These are phyloP conservation scores for Cornus kousa DNA, from an alignment of 148 eudicot species.

Conservation along the genomic window DNA sequence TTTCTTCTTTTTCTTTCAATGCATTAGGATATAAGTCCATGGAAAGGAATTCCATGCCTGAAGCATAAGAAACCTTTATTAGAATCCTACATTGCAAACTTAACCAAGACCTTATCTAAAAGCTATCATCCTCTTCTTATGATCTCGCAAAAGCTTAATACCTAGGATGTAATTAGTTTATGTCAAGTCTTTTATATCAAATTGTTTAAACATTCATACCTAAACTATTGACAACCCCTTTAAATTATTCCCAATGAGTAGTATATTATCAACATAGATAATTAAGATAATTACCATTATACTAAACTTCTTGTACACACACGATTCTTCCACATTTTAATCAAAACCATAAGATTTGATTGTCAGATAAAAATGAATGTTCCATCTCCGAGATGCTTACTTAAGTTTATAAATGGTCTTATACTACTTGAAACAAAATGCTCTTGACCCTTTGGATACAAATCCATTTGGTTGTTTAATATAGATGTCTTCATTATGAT, in stretches of 20 bases:
- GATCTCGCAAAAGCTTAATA: background rate
- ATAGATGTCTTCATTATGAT: background rate
- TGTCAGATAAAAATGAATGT: background rate
- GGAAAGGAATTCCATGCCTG: background rate
- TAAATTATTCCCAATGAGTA: conserved; percentile 2
- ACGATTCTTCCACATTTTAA: background rate
- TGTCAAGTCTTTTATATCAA: conserved; percentile 11
- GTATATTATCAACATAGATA: background rate
- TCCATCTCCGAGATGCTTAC: background rate
- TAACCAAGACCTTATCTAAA: background rate
- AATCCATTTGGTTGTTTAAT: background rate
- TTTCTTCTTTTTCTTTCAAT: background rate
- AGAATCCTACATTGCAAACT: background rate
- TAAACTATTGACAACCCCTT: background rate
- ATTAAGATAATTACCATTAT: background rate
- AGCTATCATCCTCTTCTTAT: conserved; percentile 1
- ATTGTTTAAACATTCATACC: background rate
- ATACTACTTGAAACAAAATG: no score
- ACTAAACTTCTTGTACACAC: background rate
- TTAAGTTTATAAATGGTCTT: background rate
- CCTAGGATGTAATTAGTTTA: conserved; percentile 1
- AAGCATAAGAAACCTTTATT: background rate
- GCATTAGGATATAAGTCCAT: background rate
- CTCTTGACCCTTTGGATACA: background rate
- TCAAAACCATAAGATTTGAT: background rate